A percentile compares a stretch with the other conserved stretches of the same genome.
Conservation (phyloP, 495 filamentous ascomycete species). For the Parachaetomium inaequale region DNA sequence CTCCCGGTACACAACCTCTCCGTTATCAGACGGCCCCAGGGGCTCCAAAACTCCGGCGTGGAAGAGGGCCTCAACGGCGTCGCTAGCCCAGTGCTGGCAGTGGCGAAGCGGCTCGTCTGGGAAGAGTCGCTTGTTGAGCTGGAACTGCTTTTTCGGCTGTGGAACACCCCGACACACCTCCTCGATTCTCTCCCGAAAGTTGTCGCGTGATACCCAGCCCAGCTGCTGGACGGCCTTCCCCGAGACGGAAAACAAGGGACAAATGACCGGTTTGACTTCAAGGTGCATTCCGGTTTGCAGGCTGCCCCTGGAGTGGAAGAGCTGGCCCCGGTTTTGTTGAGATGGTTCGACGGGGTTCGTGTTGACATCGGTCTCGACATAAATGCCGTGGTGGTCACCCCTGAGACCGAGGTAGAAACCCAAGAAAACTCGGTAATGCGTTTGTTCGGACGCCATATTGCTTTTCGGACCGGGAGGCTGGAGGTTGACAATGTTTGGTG, state of each 20-base stretch:
- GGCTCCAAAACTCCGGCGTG: background rate
- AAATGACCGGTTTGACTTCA: background rate
- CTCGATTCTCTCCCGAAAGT: background rate
- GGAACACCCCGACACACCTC: background rate
- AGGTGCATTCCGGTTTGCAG: background rate
- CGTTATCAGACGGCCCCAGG: background rate
- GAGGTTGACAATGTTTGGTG: too few species aligned
- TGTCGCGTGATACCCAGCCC: background rate
- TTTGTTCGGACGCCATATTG: background rate
- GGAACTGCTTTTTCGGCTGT: background rate
- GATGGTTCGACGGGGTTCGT: background rate
- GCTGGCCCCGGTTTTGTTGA: background rate
- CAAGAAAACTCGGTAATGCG: background rate
- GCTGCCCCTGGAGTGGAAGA: background rate
- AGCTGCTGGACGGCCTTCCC: background rate
- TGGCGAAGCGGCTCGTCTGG: background rate
- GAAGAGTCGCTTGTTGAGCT: background rate
- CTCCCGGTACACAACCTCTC: background rate
- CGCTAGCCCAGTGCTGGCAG: background rate
- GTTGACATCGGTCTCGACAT: background rate
- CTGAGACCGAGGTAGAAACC: background rate
- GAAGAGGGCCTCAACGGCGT: background rate
- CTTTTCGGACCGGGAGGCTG: too few species aligned
- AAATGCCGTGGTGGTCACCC: background rate
- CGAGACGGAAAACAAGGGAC: background rate